These are phyloP conservation scores for Mallotus repandus DNA, from an alignment of 441 rosid species.

Conservation along the genomic window DNA sequence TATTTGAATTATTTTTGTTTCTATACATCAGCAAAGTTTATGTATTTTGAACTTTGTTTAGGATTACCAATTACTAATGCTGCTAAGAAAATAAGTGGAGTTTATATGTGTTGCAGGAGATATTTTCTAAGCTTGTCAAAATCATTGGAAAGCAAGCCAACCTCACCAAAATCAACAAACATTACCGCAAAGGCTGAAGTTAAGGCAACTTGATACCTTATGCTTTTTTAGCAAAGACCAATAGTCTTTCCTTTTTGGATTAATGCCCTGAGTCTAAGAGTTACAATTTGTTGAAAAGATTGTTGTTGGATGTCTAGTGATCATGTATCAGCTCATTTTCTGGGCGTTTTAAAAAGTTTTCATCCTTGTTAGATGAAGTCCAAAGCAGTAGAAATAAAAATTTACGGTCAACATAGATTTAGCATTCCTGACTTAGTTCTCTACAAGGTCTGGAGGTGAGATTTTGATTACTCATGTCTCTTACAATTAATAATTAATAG, in stretches of 20 bases:
- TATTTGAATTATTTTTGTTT: neutral
- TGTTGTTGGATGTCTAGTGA: neutral
- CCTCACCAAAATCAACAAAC: conserved; percentile 32
- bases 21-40: conserved; percentile 2
- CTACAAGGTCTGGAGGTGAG: neutral
- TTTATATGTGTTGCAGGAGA: conserved; percentile 91
- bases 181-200: conserved; percentile 37
- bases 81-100: conserved; percentile 88
- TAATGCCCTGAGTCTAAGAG: conserved; percentile 5
- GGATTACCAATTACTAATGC: conserved; percentile 66
- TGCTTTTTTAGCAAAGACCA: neutral
- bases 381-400: conserved; percentile 8
- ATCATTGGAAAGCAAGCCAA: conserved; percentile 28
- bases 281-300: conserved; percentile 11
- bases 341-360: too few relatives aligned
- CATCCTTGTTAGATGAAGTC: conserved; percentile 11
- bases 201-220: conserved; percentile 48
- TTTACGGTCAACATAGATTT: neutral
- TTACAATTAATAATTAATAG: neutral
- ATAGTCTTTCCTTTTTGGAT: conserved; percentile 1
- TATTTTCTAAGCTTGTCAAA: conserved; percentile 58
- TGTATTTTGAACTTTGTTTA: conserved; percentile 29
- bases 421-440: neutral
- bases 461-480: too few relatives aligned
- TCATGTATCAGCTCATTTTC: neutral